Percentiles rank a stretch among this genome's conserved stretches.
These are phyloP conservation scores for Lactarius sp. DNA, from an alignment of 768 basidiomycete genomes.

Conservation along the genomic window DNA sequence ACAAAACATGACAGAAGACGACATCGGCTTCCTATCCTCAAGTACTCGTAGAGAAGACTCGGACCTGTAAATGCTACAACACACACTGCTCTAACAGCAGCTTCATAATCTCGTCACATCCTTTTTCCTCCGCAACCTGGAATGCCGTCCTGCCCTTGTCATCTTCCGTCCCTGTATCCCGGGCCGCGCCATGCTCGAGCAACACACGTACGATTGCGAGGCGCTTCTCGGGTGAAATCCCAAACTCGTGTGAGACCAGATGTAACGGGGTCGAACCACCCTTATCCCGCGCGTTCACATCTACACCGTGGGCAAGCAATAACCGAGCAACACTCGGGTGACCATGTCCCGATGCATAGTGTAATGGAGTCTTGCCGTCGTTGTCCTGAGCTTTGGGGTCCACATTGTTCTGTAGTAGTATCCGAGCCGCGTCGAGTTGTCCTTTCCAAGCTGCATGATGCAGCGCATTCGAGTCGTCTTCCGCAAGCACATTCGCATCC, in stretches of 20 bases:
- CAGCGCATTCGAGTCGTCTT: not conserved
- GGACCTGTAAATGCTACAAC: not conserved
- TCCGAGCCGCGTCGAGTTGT: not conserved
- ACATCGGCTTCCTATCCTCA: no score
- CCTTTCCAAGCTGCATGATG: not conserved
- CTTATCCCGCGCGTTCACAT: not conserved
- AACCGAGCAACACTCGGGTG: not conserved
- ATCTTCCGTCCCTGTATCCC: not conserved
- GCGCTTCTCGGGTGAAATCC: not conserved
- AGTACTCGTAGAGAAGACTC: no score
- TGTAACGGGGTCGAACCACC: not conserved
- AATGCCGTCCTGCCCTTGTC: not conserved
- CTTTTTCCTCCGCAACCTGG: not conserved
- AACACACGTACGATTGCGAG: not conserved
- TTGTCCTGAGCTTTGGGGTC: conserved; percentile 27
- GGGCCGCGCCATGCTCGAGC: not conserved
- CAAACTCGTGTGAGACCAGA: not conserved
- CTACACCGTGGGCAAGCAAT: not conserved
- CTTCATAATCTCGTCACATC: not conserved
- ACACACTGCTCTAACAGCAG: not conserved
- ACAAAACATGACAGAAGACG: not conserved
- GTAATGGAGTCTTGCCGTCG: not conserved
- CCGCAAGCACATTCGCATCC: not conserved
- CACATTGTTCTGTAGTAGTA: not conserved
- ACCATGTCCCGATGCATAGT: not conserved